Base-by-base conservation (phyloP, 1,284 basidiomycete species). In the Bothia castanella region DNA sequence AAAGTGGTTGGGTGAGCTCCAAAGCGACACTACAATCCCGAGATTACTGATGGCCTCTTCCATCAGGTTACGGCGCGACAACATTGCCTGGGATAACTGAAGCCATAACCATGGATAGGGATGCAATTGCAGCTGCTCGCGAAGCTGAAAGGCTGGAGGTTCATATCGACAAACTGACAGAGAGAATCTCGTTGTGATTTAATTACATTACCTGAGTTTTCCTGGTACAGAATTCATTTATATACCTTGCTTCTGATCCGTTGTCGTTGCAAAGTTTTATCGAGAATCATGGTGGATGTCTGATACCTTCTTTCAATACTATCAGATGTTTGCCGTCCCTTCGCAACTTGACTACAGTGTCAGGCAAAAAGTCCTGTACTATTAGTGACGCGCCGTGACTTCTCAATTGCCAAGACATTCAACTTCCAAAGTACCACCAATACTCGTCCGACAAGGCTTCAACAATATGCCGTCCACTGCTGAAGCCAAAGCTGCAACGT, bases 21-120 rank as follows among this genome's bases (percentile, higher is more conserved):
- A 7, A 53, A 41, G 16, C 51, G 55, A 37, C 56, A 54, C 20
- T 39, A 39, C 23, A 7, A 10, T 41, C 6, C 16, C 25, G 31
- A 25, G 39, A 41, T 53, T 51, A 16, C 27, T 56, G 38, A 55
- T 47, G 37, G 17, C 4, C 20, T 40, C 16, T 47, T 53, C 47
- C 53, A 39, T 25, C 48, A 75, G 76, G 75, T 5, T 86, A 86
- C 60, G 84, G 83, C 19, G 82, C 80, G 10, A 83, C 80, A 10
- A 80, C 79, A 1, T 74, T 86, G 58, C 83, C 83, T 6, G 82
- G 74, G 12, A 61, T 86, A 23, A 82, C 78, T 11, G 83, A 86
- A 60, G 78, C 82, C 10, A 68, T 83, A 45, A 76, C 74, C 4
- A 70, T 78, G 43, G 78, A 82, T 48, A 64, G 72, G 45, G 74